These are phyloP conservation scores for Lepidopterella palustris DNA, from an alignment of 495 filamentous ascomycete genomes.

Conservation along the genomic window DNA sequence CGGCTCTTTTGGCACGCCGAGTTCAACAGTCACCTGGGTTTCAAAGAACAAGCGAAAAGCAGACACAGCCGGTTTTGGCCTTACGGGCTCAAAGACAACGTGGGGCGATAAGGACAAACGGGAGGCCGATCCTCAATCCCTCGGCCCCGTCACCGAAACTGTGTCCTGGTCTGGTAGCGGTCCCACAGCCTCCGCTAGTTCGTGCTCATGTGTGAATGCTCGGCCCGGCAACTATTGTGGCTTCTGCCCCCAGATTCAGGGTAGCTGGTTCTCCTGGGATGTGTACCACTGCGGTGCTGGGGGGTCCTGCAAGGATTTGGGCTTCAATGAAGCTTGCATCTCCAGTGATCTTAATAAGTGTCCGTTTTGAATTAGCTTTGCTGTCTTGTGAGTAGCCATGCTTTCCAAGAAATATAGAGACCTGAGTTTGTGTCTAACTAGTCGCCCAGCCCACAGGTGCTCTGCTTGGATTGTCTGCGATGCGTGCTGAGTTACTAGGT, in stretches of 20 bases:
- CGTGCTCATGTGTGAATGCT: conserved; percentile 1
- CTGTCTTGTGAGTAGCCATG: background rate
- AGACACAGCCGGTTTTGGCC: background rate
- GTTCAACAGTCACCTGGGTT: background rate
- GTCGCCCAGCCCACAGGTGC: background rate
- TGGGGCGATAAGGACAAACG: background rate
- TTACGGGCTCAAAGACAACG: background rate
- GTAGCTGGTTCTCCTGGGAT: background rate
- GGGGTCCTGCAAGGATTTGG: background rate
- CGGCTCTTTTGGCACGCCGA: background rate
- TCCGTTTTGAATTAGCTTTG: background rate
- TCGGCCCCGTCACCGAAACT: background rate
- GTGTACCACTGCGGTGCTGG: background rate
- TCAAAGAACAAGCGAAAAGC: background rate
- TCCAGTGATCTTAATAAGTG: background rate
- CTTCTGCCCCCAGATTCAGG: conserved; percentile 2
- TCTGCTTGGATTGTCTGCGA: background rate
- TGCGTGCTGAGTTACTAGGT: background rate
- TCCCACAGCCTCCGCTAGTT: background rate
- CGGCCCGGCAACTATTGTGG: background rate
- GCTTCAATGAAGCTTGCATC: background rate
- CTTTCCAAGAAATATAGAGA: background rate
- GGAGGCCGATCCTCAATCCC: background rate
- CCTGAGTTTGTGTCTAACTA: background rate
- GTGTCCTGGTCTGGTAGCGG: background rate